Percentiles rank a stretch among this genome's conserved stretches.
Conservation (phyloP, 345 rosid species). For the Toxicodendron radicans region DNA sequence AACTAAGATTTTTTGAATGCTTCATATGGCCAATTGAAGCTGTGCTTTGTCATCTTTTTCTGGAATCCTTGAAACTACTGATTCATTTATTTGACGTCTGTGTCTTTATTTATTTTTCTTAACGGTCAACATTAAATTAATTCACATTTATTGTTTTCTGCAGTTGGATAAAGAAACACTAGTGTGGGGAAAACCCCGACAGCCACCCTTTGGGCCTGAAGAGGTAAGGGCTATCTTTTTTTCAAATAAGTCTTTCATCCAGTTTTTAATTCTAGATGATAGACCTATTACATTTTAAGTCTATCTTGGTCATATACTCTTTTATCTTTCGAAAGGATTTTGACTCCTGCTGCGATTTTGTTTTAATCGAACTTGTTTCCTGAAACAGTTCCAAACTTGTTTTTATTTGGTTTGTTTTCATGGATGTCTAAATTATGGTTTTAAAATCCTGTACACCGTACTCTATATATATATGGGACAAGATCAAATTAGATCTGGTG, state of each 20-base stretch:
- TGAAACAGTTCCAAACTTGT: neutral
- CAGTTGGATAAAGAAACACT: constrained; percentile 78
- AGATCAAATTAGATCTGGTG: neutral
- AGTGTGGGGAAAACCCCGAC: constrained; percentile 95
- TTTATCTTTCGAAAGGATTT: neutral
- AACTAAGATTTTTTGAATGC: neutral
- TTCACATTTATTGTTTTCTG: constrained; percentile 12
- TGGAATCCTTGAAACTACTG: neutral
- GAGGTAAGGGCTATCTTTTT: constrained; percentile 53
- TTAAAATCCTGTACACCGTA: too few species aligned
- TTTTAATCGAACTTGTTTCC: neutral
- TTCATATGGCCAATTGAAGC: constrained; percentile 1
- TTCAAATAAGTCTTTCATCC: neutral
- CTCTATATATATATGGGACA: neutral
- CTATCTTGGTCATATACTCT: neutral
- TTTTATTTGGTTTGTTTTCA: neutral
- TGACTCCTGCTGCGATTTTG: neutral
- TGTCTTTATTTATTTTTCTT: neutral
- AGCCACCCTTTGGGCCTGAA: constrained; percentile 60
- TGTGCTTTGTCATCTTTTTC: neutral
- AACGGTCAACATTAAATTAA: constrained; percentile 4
- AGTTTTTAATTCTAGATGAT: neutral
- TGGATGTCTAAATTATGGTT: neutral
- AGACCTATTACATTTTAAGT: constrained; percentile 1
- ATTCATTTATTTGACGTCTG: constrained; percentile 1